Conservation (phyloP, 495 filamentous ascomycete genomes). For the Tuber microsphaerosporum region DNA sequence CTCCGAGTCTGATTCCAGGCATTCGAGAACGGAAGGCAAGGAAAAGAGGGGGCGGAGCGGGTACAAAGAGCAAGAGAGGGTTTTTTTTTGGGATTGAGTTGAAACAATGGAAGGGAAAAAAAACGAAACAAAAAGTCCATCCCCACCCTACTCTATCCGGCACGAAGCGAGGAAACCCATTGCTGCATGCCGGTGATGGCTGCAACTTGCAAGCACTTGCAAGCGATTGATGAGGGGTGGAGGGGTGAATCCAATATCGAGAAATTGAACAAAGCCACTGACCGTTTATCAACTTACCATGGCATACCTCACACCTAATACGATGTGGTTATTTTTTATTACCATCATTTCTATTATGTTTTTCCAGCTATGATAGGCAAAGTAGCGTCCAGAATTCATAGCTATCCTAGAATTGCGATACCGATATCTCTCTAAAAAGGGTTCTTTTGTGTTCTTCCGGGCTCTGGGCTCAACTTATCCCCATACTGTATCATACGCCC, state of each 20-base stretch:
- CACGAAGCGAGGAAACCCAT: slow-evolving; percentile 9
- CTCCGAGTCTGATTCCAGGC: background rate
- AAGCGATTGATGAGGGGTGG: background rate
- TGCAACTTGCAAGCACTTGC: slow-evolving; percentile 11
- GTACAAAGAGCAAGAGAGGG: background rate
- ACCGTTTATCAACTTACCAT: background rate
- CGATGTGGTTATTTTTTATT: background rate
- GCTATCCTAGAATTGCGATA: background rate
- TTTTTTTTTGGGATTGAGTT: background rate
- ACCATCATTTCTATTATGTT: too few species aligned
- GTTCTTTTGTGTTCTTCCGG: background rate
- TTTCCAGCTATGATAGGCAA: background rate
- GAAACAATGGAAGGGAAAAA: background rate
- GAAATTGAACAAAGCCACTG: background rate
- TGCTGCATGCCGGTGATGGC: background rate
- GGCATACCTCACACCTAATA: background rate
- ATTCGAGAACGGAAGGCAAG: background rate
- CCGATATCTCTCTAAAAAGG: background rate
- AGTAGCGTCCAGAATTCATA: background rate
- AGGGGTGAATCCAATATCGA: background rate
- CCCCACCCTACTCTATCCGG: slow-evolving; percentile 6
- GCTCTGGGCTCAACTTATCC: background rate
- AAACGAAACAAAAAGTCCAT: background rate
- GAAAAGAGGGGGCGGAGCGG: background rate
- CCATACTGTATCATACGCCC: background rate